These are phyloP conservation scores for Blastobotrys peoriensis DNA, from an alignment of 805 yeast species.

Conservation along the genomic window DNA sequence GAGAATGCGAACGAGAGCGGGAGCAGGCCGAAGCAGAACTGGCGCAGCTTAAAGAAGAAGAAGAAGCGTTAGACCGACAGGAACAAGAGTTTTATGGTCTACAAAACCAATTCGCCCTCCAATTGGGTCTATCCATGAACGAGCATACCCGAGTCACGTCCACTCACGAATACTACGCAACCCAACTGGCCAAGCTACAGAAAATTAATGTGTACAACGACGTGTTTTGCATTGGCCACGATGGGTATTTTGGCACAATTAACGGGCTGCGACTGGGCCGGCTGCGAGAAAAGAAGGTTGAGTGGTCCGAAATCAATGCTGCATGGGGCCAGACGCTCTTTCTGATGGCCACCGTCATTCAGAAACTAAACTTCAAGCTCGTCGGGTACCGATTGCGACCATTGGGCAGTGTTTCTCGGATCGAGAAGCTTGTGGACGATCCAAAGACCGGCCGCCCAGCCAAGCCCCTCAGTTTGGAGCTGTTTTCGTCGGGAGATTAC, in stretches of 20 bases:
- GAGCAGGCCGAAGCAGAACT: slow-evolving; percentile 43
- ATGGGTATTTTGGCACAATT: slow-evolving; percentile 80
- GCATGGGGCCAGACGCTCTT: slow-evolving; percentile 82
- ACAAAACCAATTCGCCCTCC: slow-evolving; percentile 53
- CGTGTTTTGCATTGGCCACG: slow-evolving; percentile 76
- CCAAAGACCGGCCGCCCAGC: slow-evolving; percentile 31
- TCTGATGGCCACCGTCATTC: slow-evolving; percentile 56
- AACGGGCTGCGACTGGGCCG: slow-evolving; percentile 81
- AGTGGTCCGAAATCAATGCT: slow-evolving; percentile 89
- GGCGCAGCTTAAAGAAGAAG: slow-evolving; percentile 34
- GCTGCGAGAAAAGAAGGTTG: slow-evolving; percentile 51
- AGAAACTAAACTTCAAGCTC: slow-evolving; percentile 50
- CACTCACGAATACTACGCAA: slow-evolving; percentile 53
- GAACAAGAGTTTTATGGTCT: slow-evolving; percentile 42
- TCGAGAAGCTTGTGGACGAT: slow-evolving; percentile 49
- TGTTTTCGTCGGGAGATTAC: slow-evolving; percentile 66
- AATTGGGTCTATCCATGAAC: slow-evolving; percentile 34
- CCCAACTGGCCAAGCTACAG: slow-evolving; percentile 64
- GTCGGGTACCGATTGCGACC: slow-evolving; percentile 65
- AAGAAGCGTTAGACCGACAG: slow-evolving; percentile 32
- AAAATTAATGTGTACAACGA: slow-evolving; percentile 77
- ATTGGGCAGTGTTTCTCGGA: slow-evolving; percentile 76
- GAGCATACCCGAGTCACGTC: slow-evolving; percentile 52
- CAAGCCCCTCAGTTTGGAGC: slow-evolving; percentile 37
- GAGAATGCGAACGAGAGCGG: slow-evolving; percentile 29